Base-by-base conservation (phyloP, 2,329 filamentous ascomycete genomes). In the Aspergillus ochraceus region DNA sequence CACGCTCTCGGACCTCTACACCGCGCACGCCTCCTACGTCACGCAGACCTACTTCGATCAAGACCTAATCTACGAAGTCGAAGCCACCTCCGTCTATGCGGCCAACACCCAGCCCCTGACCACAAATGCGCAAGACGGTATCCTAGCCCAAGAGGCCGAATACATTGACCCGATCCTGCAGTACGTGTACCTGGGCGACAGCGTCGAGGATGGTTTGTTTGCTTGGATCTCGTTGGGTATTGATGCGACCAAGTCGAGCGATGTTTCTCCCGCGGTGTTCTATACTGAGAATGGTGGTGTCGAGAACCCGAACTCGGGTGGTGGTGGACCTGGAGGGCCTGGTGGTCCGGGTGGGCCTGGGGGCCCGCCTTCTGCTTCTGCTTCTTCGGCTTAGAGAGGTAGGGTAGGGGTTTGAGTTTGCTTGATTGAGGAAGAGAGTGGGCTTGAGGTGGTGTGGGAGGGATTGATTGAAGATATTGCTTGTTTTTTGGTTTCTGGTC, bases 31-130 rank as follows among this genome's bases (percentile, higher is more conserved):
- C 59, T 81, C 83, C 8, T 86, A 89, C 74, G 80, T 88, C 45
- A 86, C 87, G 19, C 87, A 90, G 70, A 69, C 87, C 54, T 89
- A 86, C 79, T 86, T 86, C 58, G 85, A 89, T 70, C 83, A 88
- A 69, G 77, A 79, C 62, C 80, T 89, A 10, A 81, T 85, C 64
- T 66, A 67, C 26, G 63, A 76, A 45, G 84, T 88, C 57, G 81
- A 86, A 61, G 70, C 71, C 10, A 76, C 74, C 1, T 60, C 69
- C 0, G 82, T 83, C 0, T 85, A 85, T 71, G 71, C 60, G 5
- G 70, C 71, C 58, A 85, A 85, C 72, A 78, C 74, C 0, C 77
- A 83, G 60, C 54, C 64, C 0, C 57, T 83, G 20, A 86, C 81
- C 4, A 74, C 69, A 42, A 87, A 88, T 66, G 74, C 72, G 12